Evolutionary conservation across 2,329 filamentous ascomycete genomes (phyloP).

Genomic region (Xylariomycetidae sp.): DNA sequence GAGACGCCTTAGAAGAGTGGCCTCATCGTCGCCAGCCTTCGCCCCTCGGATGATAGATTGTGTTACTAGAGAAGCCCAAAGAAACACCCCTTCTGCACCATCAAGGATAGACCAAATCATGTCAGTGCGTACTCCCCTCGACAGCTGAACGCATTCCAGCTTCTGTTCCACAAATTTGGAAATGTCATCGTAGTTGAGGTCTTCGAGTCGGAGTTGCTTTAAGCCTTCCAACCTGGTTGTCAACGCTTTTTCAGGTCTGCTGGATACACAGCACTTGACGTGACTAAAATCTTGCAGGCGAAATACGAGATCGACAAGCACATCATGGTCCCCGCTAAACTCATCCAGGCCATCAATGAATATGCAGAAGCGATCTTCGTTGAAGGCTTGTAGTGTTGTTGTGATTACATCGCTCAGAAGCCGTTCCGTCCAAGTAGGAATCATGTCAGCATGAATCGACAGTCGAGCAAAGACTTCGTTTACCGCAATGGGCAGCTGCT

Average conservation of each 20-base stretch:
- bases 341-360: constrained; percentile 11
- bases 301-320: constrained; percentile 1
- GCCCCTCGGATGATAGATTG: constrained; percentile 2
- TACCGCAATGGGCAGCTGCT: neutral
- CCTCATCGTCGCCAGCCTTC: constrained; percentile 2
- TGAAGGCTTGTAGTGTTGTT: constrained; percentile 1
- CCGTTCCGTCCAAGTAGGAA: constrained; percentile 6
- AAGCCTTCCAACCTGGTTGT: neutral
- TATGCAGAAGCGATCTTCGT: constrained; percentile 5
- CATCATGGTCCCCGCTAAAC: constrained; percentile 1
- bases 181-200: constrained; percentile 5
- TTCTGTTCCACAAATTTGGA: neutral
- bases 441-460: neutral
- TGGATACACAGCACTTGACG: constrained; percentile 6
- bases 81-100: constrained; percentile 5
- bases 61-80: constrained; percentile 7
- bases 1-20: constrained; percentile 2
- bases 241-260: constrained; percentile 4
- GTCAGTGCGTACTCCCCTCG: neutral
- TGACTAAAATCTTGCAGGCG: neutral
- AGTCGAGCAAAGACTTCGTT: neutral
- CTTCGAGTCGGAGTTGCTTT: constrained; percentile 6
- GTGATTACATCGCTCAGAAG: neutral
- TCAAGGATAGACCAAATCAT: neutral
- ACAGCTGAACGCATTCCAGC: too few relatives aligned